phyloP scores from a whole-genome alignment of 768 basidiomycete genomes.

The Imleria badia region DNA sequence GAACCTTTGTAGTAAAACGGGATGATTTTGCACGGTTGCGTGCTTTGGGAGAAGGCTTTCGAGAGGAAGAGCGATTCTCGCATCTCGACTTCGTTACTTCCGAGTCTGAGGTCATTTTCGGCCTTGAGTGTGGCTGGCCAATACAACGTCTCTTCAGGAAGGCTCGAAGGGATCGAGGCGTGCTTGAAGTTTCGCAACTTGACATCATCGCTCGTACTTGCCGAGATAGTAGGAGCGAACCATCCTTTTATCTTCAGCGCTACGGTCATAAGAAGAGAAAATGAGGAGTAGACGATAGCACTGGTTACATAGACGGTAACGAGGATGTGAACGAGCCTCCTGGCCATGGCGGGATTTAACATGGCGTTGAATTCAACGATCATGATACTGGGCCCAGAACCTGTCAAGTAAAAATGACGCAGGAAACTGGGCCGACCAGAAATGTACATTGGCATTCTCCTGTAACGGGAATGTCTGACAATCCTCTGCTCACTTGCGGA shows the following conservation, averaged over 20 bases:
- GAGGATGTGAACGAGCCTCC: conserved; percentile 15
- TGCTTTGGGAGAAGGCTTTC: conserved; percentile 65
- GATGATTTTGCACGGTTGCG: conserved; percentile 72
- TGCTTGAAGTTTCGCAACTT: conserved; percentile 1
- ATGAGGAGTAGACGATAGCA: conserved; percentile 34
- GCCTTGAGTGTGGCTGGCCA: conserved; percentile 17
- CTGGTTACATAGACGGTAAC: conserved; percentile 22
- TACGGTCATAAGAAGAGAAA: conserved; percentile 19
- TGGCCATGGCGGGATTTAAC: conserved; percentile 8
- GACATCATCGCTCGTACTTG: not conserved
- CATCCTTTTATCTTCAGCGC: conserved; percentile 5
- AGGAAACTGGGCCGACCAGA: not conserved
- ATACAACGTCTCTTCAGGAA: conserved; percentile 18
- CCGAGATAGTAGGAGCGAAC: not conserved
- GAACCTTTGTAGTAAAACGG: conserved; percentile 80
- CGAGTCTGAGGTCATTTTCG: not conserved
- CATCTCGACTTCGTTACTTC: conserved; percentile 27
- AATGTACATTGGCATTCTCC: conserved; percentile 18
- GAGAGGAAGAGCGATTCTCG: conserved; percentile 58
- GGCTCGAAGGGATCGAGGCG: not conserved
- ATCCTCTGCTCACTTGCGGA: not conserved
- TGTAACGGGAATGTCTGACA: not conserved
- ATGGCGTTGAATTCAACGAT: not conserved
- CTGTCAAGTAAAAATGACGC: not conserved
- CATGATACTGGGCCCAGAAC: not conserved